Base-by-base conservation (phyloP, 2,329 filamentous ascomycete genomes). In the Aspergillus costaricaensis region DNA sequence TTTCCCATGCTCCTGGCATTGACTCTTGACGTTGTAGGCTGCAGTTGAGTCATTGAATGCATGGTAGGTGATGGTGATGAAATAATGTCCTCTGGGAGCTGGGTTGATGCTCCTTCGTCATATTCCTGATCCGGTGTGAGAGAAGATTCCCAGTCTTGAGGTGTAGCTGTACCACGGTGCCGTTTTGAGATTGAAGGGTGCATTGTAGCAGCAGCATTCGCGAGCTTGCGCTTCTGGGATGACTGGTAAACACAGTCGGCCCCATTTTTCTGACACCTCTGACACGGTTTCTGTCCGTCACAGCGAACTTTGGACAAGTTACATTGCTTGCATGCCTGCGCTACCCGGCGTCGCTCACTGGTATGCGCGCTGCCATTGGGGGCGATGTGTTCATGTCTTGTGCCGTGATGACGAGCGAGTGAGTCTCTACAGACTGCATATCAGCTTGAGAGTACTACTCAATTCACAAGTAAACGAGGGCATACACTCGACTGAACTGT, bases 241-340 rank as follows among this genome's bases (percentile, higher is more conserved):
- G 27, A 8, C 21, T 56, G 36, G 23, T 56, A 56, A 17, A 21
- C n/a, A 25, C 54, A 56, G 15, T 36, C 17, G 27, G n/a, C 15
- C 6, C 17, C 1, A 49, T 48, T 43, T 5, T 17, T 48, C 17
- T 21, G 27, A 32, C 54, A 56, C 9, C 41, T 23, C 14, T 49
- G 54, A 21, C 54, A 56, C 21, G 54, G 54, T 2, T 6, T 10
- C 14, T 36, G 15, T 2, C 54, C 54, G 21, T 56, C 54, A 56
- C 54, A 56, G 17, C 41, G 41, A 9, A 56, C 41, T 32, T 56
- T 56, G 54, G 54, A 56, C n/a, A 36, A 27, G 19, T 56, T 48
- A 14, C 54, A 56, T 3, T 21, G 54, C 41, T 48, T 56, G 54
- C 54, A 56, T 21, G 54, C 54, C 17, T 36, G 41, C n/a, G 54